Percentiles rank a stretch among this genome's conserved stretches.
Conservation (phyloP, 2,329 filamentous ascomycete genomes). For the Dactylella cylindrospora region DNA sequence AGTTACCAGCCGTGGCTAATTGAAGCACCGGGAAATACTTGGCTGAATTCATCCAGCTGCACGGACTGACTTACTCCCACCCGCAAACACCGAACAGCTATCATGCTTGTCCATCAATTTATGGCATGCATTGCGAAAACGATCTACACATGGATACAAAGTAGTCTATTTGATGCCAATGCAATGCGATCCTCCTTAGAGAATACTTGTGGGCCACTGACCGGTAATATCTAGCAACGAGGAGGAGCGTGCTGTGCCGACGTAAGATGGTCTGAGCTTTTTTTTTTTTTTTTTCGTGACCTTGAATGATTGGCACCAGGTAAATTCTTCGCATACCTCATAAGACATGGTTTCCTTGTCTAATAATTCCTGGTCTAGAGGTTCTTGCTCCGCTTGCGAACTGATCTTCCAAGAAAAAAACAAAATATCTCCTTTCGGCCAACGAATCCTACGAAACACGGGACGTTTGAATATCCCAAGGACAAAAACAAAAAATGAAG, state of each 20-base stretch:
- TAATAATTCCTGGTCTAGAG: neutral
- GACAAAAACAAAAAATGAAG: no score
- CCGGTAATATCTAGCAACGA: neutral
- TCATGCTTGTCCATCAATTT: conserved; percentile 17
- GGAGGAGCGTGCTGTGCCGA: neutral
- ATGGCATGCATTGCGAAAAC: conserved; percentile 21
- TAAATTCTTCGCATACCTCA: conserved; percentile 21
- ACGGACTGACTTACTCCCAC: conserved; percentile 47
- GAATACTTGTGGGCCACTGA: neutral
- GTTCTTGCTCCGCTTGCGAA: neutral
- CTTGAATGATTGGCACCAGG: conserved; percentile 35
- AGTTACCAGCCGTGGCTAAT: neutral
- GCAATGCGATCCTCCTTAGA: conserved; percentile 2
- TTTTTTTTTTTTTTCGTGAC: conserved; percentile 7
- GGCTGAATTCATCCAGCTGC: conserved; percentile 56
- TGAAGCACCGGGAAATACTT: neutral
- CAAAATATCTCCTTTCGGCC: no score
- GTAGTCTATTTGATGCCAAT: conserved; percentile 27
- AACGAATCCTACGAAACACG: conserved; percentile 26
- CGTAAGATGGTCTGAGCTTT: conserved; percentile 4
- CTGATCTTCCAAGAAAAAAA: no score
- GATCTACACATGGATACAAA: conserved; percentile 41
- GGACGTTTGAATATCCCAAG: no score
- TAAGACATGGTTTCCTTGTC: conserved; percentile 21
- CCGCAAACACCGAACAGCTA: conserved; percentile 11